Conservation (phyloP, 441 rosid genomes). For the Pelargonium cotyledonis region DNA sequence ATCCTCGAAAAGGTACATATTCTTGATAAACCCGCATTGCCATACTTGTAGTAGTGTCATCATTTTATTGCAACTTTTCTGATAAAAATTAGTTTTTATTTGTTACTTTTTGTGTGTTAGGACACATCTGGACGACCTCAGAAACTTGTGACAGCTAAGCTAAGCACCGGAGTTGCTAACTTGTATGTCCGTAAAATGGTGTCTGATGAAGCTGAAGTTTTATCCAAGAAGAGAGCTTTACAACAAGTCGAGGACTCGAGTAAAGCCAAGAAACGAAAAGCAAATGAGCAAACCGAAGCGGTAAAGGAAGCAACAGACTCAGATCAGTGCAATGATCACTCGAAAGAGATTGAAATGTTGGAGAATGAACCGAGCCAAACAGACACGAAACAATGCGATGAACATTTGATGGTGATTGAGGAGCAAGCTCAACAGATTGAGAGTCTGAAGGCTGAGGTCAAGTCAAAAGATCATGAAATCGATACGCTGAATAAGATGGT, state of each 20-base stretch:
- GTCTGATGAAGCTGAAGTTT: conserved; percentile 21
- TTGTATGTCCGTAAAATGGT: conserved; percentile 52
- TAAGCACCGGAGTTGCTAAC: conserved; percentile 26
- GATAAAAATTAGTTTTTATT: no score
- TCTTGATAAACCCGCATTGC: background rate
- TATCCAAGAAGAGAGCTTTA: conserved; percentile 20
- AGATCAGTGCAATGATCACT: conserved; percentile 9
- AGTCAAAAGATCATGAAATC: background rate
- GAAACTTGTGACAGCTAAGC: conserved; percentile 39
- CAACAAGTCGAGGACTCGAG: conserved; percentile 26
- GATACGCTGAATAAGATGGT: background rate
- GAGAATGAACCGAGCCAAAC: conserved; percentile 12
- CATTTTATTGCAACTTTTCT: no score
- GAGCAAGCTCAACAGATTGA: background rate
- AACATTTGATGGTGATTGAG: conserved; percentile 23
- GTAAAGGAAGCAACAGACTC: background rate
- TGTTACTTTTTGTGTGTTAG: conserved; percentile 28
- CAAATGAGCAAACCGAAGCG: conserved; percentile 9
- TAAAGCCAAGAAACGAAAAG: conserved; percentile 38
- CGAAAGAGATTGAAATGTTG: conserved; percentile 20
- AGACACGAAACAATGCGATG: conserved; percentile 9
- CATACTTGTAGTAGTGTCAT: background rate
- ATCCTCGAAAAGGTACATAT: conserved; percentile 45
- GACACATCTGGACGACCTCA: conserved; percentile 56
- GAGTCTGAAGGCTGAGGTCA: background rate